Conservation (phyloP, 495 filamentous ascomycete species). For the Podospora conica region DNA sequence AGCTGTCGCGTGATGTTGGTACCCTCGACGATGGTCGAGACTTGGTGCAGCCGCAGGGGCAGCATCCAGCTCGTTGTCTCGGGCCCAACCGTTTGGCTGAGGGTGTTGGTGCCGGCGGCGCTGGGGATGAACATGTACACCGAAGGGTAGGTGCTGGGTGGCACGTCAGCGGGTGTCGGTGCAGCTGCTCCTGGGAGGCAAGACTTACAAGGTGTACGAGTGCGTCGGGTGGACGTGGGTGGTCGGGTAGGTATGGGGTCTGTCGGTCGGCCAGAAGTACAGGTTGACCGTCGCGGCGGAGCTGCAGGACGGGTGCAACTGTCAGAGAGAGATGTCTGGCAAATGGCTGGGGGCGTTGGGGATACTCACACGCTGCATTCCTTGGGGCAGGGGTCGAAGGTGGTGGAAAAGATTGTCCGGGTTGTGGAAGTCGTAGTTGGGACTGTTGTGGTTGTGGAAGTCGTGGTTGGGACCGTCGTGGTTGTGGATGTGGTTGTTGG, state of each 20-base stretch:
- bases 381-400: constrained; percentile 23
- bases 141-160: constrained; percentile 32
- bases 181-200: not conserved
- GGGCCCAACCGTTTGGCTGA: constrained; percentile 16
- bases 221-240: constrained; percentile 26
- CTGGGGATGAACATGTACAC: constrained; percentile 34
- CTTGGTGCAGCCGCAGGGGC: constrained; percentile 21
- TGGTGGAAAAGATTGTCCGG: constrained; percentile 17
- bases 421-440: constrained; percentile 12
- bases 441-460: constrained; percentile 9
- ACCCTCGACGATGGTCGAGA: constrained; percentile 23
- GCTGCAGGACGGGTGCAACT: not conserved
- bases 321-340: not conserved
- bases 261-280: constrained; percentile 32
- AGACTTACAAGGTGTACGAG: constrained; percentile 33
- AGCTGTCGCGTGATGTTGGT: constrained; percentile 21
- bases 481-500: constrained; percentile 7
- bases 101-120: constrained; percentile 24
- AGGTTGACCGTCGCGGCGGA: constrained; percentile 30
- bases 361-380: constrained; percentile 24
- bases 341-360: not conserved
- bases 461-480: constrained; percentile 6
- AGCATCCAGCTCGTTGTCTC: constrained; percentile 23
- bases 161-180: not conserved
- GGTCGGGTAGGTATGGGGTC: constrained; percentile 28